These are phyloP conservation scores for Sonneratia alba DNA, from an alignment of 345 rosid species.

Conservation along the genomic window DNA sequence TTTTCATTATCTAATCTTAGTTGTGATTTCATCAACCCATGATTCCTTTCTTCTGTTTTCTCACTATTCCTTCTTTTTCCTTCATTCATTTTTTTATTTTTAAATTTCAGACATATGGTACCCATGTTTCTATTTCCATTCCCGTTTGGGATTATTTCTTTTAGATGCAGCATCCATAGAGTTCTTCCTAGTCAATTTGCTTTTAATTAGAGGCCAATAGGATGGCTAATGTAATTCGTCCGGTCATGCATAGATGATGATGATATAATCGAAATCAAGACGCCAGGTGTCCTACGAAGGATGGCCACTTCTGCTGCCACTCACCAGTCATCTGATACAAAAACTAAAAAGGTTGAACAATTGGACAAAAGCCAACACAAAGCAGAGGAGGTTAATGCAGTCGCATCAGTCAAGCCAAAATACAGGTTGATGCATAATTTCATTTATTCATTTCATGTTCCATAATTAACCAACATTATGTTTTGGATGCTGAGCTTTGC, in stretches of 20 bases:
- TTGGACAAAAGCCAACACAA: neutral
- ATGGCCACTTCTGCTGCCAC: constrained; percentile 7
- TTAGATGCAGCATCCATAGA: neutral
- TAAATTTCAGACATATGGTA: neutral
- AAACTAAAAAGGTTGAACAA: neutral
- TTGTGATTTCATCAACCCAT: neutral
- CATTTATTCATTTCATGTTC: neutral
- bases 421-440: constrained; percentile 38
- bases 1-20: neutral
- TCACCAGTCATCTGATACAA: neutral
- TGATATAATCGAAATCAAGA: neutral
- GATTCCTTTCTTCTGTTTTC: neutral
- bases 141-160: neutral
- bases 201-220: neutral
- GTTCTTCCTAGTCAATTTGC: neutral
- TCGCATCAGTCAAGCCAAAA: constrained; percentile 34
- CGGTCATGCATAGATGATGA: constrained; percentile 3
- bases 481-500: neutral
- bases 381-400: constrained; percentile 6
- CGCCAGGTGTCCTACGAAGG: neutral
- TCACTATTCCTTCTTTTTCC: neutral
- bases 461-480: neutral
- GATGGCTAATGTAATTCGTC: neutral
- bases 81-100: neutral
- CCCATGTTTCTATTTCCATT: neutral